Base-by-base conservation (phyloP, 2,329 filamentous ascomycete species). In the Aspergillus jensenii region DNA sequence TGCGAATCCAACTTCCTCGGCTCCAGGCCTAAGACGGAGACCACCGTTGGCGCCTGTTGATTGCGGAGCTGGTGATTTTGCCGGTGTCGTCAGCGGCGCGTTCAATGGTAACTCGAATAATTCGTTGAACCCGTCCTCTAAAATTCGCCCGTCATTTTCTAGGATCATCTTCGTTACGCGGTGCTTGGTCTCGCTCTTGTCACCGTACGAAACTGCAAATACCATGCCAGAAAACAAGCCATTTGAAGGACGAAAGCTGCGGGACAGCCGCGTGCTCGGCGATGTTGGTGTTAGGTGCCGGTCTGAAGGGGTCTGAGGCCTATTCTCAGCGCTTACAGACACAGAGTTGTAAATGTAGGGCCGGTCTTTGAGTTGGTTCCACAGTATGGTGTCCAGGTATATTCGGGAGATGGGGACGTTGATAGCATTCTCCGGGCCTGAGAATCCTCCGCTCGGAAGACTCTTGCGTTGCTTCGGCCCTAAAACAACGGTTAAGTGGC, bases 121-220 rank as follows among this genome's bases (percentile, higher is more conserved):
- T 65, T 90, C 86, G 55, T 93, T 87, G 64, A 98, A 97, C 0
- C 91, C 92, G 37, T 86, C 82, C 1, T 86, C 76, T 0, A 98
- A 74, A 9, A 97, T 78, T 0, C 75, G 78, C 1, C 92, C 93
- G 3, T 92, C 93, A 50, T 90, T 86, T 6, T 84, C 81, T 2
- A 79, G 75, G 55, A 98, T 92, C 49, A 85, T 78, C 1, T 79
- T 79, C 35, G 84, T 84, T 2, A 95, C 72, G 48, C 78, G 68
- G 62, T 84, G 67, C 71, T 85, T 84, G 17, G 85, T 82, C 8
- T 76, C 76, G 15, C 80, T 81, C 52, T 85, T 81, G 1, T 83
- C 80, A 2, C 80, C 78, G 61, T 91, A 90, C 0, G 91, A 93
- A 11, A 96, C 83, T 0, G 92, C 92, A 74, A 98, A 97, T 0